Percentiles rank a stretch among this genome's conserved stretches.
These are phyloP conservation scores for Torrubiellomyces zombiae DNA, from an alignment of 2,329 filamentous ascomycete species.

Conservation along the genomic window DNA sequence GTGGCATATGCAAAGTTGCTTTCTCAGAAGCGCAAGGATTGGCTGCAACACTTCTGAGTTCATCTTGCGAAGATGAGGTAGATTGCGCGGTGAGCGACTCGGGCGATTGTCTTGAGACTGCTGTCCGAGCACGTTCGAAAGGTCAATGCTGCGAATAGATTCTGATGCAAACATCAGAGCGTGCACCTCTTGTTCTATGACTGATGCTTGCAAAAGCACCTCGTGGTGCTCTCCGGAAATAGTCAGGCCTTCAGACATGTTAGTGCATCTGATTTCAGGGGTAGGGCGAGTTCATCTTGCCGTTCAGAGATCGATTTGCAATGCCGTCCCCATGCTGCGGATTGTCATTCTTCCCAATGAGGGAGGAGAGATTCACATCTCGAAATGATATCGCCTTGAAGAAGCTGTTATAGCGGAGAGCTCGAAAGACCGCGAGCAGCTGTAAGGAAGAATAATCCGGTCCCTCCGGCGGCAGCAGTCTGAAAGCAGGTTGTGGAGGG, in stretches of 20 bases:
- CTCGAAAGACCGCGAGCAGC: constrained; percentile 38
- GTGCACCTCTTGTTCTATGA: constrained; percentile 39
- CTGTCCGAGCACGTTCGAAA: constrained; percentile 25
- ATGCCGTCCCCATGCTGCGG: constrained; percentile 26
- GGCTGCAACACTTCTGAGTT: constrained; percentile 28
- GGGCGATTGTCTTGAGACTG: constrained; percentile 8
- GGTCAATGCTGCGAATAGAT: constrained; percentile 35
- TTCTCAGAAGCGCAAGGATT: constrained; percentile 31
- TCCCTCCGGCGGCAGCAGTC: constrained; percentile 26
- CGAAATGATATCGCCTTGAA: constrained; percentile 41
- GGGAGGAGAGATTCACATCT: constrained; percentile 29
- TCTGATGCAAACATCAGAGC: constrained; percentile 38
- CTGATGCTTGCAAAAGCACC: constrained; percentile 28
- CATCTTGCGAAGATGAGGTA: constrained; percentile 8
- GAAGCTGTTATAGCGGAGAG: constrained; percentile 41
- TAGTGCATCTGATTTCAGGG: no score
- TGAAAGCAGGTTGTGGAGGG: constrained; percentile 31
- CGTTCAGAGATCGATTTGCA: constrained; percentile 34
- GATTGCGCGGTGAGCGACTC: constrained; percentile 10
- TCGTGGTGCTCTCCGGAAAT: constrained; percentile 31
- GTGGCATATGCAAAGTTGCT: constrained; percentile 29
- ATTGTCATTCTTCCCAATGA: constrained; percentile 24
- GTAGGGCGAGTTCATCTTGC: no score
- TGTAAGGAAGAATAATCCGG: constrained; percentile 30
- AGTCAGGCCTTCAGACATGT: constrained; percentile 23